Conservation (phyloP, 148 eudicot species). For the Rhododendron mucronatum region DNA sequence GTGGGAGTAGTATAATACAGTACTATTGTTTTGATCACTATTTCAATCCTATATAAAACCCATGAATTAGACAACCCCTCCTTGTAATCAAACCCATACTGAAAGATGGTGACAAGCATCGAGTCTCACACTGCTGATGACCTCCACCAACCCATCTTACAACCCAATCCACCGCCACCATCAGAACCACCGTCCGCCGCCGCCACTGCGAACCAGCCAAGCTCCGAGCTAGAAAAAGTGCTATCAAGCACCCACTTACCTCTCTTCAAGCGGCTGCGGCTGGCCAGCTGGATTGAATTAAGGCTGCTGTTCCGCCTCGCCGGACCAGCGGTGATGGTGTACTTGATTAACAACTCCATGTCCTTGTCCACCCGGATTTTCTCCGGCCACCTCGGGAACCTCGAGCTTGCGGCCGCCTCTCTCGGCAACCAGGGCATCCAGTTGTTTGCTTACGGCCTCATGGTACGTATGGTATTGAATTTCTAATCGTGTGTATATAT, state of each 20-base stretch:
- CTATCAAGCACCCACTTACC: conserved; percentile 19
- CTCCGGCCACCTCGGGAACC: conserved; percentile 64
- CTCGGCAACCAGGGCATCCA: conserved; percentile 61
- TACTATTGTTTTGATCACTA: not conserved
- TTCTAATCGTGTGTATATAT: not conserved
- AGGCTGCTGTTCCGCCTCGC: conserved; percentile 30
- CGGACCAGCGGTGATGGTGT: conserved; percentile 50
- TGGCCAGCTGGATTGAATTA: conserved; percentile 34
- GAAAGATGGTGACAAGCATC: not conserved
- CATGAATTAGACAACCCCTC: not conserved
- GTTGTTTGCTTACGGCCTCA: conserved; percentile 52
- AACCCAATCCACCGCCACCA: not conserved
- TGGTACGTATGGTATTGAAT: conserved; percentile 25
- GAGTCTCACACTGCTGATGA: not conserved
- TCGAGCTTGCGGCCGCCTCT: conserved; percentile 47
- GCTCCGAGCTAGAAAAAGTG: conserved; percentile 30
- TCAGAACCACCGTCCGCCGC: not conserved
- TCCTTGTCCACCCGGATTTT: conserved; percentile 54
- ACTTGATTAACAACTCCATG: conserved; percentile 41
- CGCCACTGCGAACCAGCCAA: not conserved
- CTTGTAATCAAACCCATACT: not conserved
- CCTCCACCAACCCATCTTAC: not conserved
- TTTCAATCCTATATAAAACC: not conserved
- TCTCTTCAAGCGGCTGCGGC: conserved; percentile 13
- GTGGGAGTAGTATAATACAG: too few relatives aligned